A percentile compares a stretch with the other conserved stretches of the same genome.
phyloP scores from a whole-genome alignment of 1,284 basidiomycete species.

The Heterobasidion occidentale region DNA sequence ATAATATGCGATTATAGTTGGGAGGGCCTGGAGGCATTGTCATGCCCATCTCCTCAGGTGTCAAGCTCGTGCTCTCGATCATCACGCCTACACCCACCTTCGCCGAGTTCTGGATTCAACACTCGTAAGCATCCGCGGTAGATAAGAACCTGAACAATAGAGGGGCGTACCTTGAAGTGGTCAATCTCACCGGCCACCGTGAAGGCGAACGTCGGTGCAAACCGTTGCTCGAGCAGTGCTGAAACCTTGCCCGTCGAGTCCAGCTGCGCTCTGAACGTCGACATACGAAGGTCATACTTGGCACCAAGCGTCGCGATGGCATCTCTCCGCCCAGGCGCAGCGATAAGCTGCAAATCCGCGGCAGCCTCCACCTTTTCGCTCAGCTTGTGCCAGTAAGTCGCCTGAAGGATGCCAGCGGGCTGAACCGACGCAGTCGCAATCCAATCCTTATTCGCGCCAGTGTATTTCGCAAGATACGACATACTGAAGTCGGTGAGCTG shows the following conservation, averaged over 20 bases:
- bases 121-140: constrained; percentile 3
- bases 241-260: constrained; percentile 94
- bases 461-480: constrained; percentile 88
- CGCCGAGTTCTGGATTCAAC: constrained; percentile 62
- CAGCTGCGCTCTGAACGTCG: constrained; percentile 88
- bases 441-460: constrained; percentile 69
- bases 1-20: neutral
- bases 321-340: constrained; percentile 75
- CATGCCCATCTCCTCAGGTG: constrained; percentile 76
- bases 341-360: constrained; percentile 84
- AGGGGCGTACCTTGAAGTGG: constrained; percentile 79
- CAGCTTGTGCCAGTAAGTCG: constrained; percentile 96
- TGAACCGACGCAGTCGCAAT: constrained; percentile 92
- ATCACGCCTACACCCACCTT: constrained; percentile 96
- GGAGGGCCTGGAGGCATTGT: constrained; percentile 12
- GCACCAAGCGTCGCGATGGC: constrained; percentile 90
- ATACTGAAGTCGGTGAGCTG: constrained; percentile 69
- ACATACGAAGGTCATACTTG: constrained; percentile 94
- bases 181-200: constrained; percentile 96
- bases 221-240: constrained; percentile 90
- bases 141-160: neutral
- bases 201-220: constrained; percentile 94
- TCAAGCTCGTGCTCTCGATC: constrained; percentile 80
- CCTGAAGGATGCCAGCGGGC: constrained; percentile 79
- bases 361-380: constrained; percentile 98